Conservation (phyloP, 1,284 basidiomycete genomes). For the Athelia sp. region DNA sequence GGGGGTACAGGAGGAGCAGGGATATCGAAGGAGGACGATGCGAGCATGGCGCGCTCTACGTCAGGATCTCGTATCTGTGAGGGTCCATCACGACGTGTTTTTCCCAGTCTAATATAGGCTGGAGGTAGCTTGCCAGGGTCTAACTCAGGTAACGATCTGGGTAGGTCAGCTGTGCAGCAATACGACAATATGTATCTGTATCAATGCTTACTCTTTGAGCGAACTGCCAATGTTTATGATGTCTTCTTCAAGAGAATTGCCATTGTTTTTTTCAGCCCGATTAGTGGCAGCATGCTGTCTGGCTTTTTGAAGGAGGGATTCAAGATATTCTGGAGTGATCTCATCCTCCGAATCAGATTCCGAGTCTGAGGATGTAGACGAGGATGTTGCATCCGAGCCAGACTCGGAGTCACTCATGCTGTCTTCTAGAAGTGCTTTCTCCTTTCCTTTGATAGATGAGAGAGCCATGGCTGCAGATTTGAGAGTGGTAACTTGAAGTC, state of each 20-base stretch:
- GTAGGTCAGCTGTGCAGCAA: constrained; percentile 4
- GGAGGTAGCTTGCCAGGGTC: constrained; percentile 57
- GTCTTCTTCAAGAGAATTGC: constrained; percentile 37
- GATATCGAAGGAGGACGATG: constrained; percentile 35
- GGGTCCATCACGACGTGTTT: constrained; percentile 36
- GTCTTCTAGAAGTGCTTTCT: neutral
- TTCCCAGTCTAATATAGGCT: constrained; percentile 55
- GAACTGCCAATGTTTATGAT: constrained; percentile 36
- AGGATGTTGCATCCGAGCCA: constrained; percentile 20
- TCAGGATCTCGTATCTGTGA: constrained; percentile 57
- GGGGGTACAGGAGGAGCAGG: constrained; percentile 54
- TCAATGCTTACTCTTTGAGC: constrained; percentile 30
- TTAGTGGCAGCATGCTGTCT: constrained; percentile 40
- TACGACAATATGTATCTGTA: constrained; percentile 11
- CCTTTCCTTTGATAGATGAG: neutral
- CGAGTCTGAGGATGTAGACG: constrained; percentile 28
- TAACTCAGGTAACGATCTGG: constrained; percentile 60
- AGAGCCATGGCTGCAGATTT: neutral
- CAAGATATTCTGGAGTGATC: constrained; percentile 55
- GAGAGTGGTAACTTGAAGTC: neutral
- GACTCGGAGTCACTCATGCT: constrained; percentile 13
- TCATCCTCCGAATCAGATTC: constrained; percentile 38
- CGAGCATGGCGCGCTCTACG: constrained; percentile 44
- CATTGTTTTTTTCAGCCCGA: constrained; percentile 13
- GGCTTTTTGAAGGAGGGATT: constrained; percentile 59